phyloP scores from a whole-genome alignment of 345 rosid species.

The Pistacia integerrima region DNA sequence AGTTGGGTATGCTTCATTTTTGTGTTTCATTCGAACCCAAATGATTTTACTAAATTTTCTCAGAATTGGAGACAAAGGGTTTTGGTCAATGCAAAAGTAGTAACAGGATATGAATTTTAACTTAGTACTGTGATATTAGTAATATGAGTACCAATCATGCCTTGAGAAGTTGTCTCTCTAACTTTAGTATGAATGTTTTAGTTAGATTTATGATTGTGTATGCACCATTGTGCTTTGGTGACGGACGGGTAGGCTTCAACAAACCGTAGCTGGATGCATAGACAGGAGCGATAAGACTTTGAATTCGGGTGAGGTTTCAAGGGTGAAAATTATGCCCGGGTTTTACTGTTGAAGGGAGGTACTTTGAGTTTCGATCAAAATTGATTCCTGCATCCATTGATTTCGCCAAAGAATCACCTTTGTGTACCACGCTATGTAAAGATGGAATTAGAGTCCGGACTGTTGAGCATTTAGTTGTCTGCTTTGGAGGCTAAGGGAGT shows the following conservation, averaged over 20 bases:
- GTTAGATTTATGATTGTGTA: neutral
- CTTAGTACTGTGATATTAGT: too few species aligned
- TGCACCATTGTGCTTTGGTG: neutral
- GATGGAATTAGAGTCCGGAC: conserved; percentile 61
- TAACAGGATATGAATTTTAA: too few species aligned
- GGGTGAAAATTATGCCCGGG: conserved; percentile 63
- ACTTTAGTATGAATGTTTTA: neutral
- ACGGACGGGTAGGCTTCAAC: conserved; percentile 75
- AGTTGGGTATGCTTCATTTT: neutral
- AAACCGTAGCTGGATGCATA: conserved; percentile 60
- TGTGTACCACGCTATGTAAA: conserved; percentile 71
- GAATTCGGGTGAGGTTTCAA: conserved; percentile 69
- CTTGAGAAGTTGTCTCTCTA: too few species aligned
- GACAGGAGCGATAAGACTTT: conserved; percentile 57
- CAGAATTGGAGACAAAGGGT: neutral
- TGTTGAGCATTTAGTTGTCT: conserved; percentile 82
- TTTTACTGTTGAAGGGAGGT: conserved; percentile 68
- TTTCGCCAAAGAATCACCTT: conserved; percentile 54
- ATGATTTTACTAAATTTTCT: neutral
- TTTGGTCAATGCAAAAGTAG: too few species aligned
- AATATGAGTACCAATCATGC: too few species aligned
- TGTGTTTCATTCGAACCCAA: neutral
- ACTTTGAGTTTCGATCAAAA: conserved; percentile 51
- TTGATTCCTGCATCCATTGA: conserved; percentile 68
- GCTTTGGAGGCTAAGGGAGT: conserved; percentile 79